Conservation (phyloP, 768 basidiomycete species). For the Xanthoconium purpureum region DNA sequence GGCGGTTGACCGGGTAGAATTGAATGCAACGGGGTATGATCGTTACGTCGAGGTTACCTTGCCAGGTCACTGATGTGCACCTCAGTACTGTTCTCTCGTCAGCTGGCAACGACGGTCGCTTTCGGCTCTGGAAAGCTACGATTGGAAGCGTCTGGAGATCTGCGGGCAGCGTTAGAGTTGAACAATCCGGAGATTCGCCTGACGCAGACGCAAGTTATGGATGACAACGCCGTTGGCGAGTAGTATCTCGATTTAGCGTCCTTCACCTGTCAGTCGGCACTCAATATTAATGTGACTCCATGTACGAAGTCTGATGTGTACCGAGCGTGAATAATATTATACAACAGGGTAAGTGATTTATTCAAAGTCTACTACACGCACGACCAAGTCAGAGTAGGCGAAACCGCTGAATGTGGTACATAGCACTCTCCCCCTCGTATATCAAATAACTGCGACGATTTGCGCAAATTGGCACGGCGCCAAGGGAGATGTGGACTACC, state of each 20-base stretch:
- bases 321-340: too few relatives aligned
- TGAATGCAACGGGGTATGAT: slow-evolving; percentile 83
- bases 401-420: too few relatives aligned
- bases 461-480: too few relatives aligned
- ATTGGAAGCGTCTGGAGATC: slow-evolving; percentile 82
- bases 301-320: too few relatives aligned
- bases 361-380: too few relatives aligned
- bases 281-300: too few relatives aligned
- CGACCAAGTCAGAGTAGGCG: too few relatives aligned
- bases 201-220: slow-evolving; percentile 44
- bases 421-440: too few relatives aligned
- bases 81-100: slow-evolving; percentile 77
- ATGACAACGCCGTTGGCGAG: slow-evolving; percentile 37
- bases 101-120: slow-evolving; percentile 77
- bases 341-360: too few relatives aligned
- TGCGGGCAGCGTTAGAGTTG: slow-evolving; percentile 78
- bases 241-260: slow-evolving; percentile 11
- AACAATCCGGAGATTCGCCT: slow-evolving; percentile 57
- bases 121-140: slow-evolving; percentile 83
- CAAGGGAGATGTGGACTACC: too few relatives aligned
- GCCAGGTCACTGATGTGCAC: neutral
- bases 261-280: too few relatives aligned
- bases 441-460: too few relatives aligned
- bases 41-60: neutral
- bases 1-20: slow-evolving; percentile 82